Evolutionary conservation across 2,329 filamentous ascomycete genomes (phyloP).

Genomic region (Pyrenochaeta sp.): DNA sequence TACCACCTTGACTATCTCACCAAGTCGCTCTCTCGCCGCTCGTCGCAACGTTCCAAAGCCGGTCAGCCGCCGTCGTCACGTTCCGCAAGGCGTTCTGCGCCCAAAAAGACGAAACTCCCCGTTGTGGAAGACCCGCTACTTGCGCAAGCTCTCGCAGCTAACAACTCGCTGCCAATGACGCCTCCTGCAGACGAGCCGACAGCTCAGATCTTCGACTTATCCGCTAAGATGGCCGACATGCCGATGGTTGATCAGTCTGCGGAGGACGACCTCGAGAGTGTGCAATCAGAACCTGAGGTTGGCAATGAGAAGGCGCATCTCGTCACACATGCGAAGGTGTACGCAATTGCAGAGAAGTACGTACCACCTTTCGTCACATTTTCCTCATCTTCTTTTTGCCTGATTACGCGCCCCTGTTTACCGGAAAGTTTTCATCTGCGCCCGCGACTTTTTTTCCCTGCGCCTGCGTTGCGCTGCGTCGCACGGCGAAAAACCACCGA

Average conservation of each 20-base stretch:
- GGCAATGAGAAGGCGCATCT: constrained; percentile 53
- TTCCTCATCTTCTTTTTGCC: constrained; percentile 19
- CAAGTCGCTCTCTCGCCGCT: constrained; percentile 40
- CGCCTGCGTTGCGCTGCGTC: constrained; percentile 27
- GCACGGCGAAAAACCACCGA: constrained; percentile 34
- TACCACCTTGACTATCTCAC: constrained; percentile 53
- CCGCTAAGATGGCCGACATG: constrained; percentile 40
- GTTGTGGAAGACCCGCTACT: constrained; percentile 51
- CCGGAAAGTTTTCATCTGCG: constrained; percentile 14
- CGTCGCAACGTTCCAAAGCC: constrained; percentile 38
- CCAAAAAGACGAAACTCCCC: constrained; percentile 43
- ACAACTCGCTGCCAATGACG: constrained; percentile 32
- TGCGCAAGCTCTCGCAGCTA: constrained; percentile 41
- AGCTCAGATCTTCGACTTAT: constrained; percentile 31
- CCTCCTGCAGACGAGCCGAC: constrained; percentile 35
- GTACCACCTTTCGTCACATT: constrained; percentile 29
- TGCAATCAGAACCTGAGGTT: constrained; percentile 42
- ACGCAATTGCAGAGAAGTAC: constrained; percentile 60
- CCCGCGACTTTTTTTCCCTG: constrained; percentile 17
- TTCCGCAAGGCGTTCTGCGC: constrained; percentile 19
- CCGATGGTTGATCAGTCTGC: constrained; percentile 46
- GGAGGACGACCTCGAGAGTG: constrained; percentile 40
- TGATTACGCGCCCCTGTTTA: constrained; percentile 20
- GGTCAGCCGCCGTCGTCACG: constrained; percentile 30
- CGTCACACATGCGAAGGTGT: constrained; percentile 58